A percentile compares a stretch with the other conserved stretches of the same genome.
phyloP scores from a whole-genome alignment of 2,329 filamentous ascomycete genomes.

The Tolypocladium nubicola region DNA sequence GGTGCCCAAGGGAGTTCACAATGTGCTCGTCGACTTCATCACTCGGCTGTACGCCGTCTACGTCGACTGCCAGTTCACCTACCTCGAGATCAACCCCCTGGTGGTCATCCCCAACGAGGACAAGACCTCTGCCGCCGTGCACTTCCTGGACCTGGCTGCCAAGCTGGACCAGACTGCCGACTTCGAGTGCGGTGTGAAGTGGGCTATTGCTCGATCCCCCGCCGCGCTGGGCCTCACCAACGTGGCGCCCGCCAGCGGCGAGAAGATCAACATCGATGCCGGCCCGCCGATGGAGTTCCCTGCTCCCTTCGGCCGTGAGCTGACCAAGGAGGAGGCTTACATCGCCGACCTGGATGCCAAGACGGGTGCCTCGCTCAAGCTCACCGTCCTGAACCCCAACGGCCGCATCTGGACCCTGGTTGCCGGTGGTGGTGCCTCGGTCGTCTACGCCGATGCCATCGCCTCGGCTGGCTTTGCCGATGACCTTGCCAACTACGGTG shows the following conservation, averaged over 20 bases:
- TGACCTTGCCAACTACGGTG: constrained; percentile 98
- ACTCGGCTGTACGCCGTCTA: constrained; percentile 96
- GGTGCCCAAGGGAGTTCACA: constrained; percentile 91
- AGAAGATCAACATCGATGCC: constrained; percentile 86
- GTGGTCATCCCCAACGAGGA: constrained; percentile 94
- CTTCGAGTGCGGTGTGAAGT: constrained; percentile 98
- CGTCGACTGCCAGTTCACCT: constrained; percentile 99
- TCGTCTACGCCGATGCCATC: constrained; percentile 98
- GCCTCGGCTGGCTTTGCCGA: constrained; percentile 90
- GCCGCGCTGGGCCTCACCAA: constrained; percentile 75
- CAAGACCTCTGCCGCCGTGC: constrained; percentile 82
- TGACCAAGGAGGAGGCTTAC: constrained; percentile 98
- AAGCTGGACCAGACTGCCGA: constrained; percentile 99
- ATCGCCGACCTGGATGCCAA: constrained; percentile 98
- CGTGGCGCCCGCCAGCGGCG: constrained; percentile 48
- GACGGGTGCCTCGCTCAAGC: constrained; percentile 97
- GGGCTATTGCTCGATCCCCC: constrained; percentile 90
- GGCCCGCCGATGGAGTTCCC: constrained; percentile 99
- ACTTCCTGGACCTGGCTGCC: constrained; percentile 97
- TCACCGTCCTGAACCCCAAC: constrained; percentile 85
- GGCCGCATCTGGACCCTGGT: constrained; percentile 98
- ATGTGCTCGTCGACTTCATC: constrained; percentile 98
- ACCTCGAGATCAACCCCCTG: constrained; percentile 98
- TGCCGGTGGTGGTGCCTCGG: constrained; percentile 97
- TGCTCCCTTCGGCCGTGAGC: constrained; percentile 94